These are phyloP conservation scores for Primulina tabacum DNA, from an alignment of 257 asterid species.

Conservation along the genomic window DNA sequence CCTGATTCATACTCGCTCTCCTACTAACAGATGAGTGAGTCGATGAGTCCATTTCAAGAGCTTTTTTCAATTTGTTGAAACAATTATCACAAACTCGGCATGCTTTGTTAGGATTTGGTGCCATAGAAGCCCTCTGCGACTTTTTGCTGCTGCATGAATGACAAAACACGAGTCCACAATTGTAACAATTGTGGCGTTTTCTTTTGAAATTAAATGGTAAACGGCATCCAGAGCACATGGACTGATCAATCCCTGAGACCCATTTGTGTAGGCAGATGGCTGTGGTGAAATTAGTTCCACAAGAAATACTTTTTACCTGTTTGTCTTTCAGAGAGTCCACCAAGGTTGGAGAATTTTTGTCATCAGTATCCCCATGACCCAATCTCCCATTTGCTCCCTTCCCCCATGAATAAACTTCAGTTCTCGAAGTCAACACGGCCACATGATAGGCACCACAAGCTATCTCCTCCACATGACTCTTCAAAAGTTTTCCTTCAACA, in stretches of 20 bases:
- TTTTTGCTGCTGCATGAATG: constrained; percentile 95
- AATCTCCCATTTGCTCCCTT: constrained; percentile 92
- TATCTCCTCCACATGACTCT: constrained; percentile 86
- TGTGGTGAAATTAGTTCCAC: constrained; percentile 84
- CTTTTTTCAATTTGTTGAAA: constrained; percentile 73
- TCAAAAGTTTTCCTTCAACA: constrained; percentile 78
- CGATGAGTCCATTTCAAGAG: constrained; percentile 63
- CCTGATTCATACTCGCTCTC: constrained; percentile 72
- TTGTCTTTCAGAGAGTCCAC: constrained; percentile 85
- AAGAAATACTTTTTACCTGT: constrained; percentile 91
- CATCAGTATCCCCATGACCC: constrained; percentile 91
- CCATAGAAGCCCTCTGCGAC: constrained; percentile 86
- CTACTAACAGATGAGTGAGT: constrained; percentile 65
- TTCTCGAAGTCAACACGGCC: constrained; percentile 80
- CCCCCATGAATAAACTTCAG: constrained; percentile 97
- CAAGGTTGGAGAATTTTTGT: constrained; percentile 70
- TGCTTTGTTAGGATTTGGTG: constrained; percentile 87
- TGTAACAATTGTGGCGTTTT: constrained; percentile 95
- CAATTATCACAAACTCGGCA: constrained; percentile 93
- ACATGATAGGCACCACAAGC: constrained; percentile 93
- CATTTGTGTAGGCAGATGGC: constrained; percentile 91
- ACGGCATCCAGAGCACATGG: constrained; percentile 95
- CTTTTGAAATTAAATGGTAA: constrained; percentile 84
- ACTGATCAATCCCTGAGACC: constrained; percentile 93
- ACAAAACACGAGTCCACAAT: constrained; percentile 92